Percentiles rank a stretch among this genome's conserved stretches.
Conservation (phyloP, 2,329 filamentous ascomycete genomes). For the Ambrosiella cleistominuta region DNA sequence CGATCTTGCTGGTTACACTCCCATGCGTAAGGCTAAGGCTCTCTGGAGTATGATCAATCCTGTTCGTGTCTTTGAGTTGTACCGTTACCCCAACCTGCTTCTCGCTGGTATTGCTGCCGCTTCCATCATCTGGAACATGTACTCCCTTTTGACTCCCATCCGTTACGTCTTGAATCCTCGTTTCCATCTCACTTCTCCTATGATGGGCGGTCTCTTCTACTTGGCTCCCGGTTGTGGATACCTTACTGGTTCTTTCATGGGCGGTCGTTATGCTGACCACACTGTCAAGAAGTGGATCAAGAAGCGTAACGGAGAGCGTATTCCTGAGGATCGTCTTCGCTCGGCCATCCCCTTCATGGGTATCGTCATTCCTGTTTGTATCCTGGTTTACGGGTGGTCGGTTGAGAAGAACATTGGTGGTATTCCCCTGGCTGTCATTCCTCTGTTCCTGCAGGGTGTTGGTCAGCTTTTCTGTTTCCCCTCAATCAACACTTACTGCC, state of each 20-base stretch:
- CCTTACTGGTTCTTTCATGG: conserved; percentile 49
- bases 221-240: conserved; percentile 57
- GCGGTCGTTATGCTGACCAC: conserved; percentile 54
- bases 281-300: conserved; percentile 47
- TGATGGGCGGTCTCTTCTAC: conserved; percentile 56
- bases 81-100: conserved; percentile 51
- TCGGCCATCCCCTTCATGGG: conserved; percentile 40
- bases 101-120: conserved; percentile 40
- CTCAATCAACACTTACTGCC: conserved; percentile 59
- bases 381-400: conserved; percentile 44
- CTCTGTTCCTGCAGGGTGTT: conserved; percentile 58
- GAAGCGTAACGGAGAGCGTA: conserved; percentile 37
- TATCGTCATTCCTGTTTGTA: conserved; percentile 39
- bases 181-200: conserved; percentile 47
- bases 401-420: conserved; percentile 33
- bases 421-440: conserved; percentile 45
- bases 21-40: conserved; percentile 30
- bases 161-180: conserved; percentile 59
- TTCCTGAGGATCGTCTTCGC: conserved; percentile 52
- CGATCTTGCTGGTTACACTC: conserved; percentile 39
- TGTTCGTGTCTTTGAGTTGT: conserved; percentile 42
- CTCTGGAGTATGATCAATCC: conserved; percentile 51
- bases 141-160: conserved; percentile 42
- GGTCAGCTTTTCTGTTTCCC: conserved; percentile 63
- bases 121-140: conserved; percentile 58